Evolutionary conservation across 495 filamentous ascomycete species (phyloP).

Genomic region (Letharia columbiana): DNA sequence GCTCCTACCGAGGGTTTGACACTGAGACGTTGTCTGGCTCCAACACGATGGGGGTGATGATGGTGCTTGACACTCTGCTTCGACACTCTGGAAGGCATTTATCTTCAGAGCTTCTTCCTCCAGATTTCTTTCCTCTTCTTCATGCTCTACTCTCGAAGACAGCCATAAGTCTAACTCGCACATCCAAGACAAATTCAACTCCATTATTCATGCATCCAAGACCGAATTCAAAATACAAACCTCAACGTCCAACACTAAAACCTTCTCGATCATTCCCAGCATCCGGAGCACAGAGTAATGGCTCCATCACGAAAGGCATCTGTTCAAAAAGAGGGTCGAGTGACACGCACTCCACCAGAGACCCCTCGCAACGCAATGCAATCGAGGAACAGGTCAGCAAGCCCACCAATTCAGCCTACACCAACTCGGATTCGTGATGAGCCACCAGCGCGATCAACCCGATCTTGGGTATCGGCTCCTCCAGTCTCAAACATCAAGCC

Average conservation of each 20-base stretch:
- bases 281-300: not conserved
- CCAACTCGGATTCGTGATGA: not conserved
- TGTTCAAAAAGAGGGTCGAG: not conserved
- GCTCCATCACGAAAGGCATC: not conserved
- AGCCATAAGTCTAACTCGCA: no score
- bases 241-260: not conserved
- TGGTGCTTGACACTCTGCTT: not conserved
- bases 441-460: not conserved
- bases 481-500: not conserved
- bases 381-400: not conserved
- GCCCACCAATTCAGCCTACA: not conserved
- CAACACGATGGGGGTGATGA: not conserved
- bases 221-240: not conserved
- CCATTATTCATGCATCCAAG: not conserved
- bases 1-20: not conserved
- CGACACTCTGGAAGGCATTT: not conserved
- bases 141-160: not conserved
- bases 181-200: not conserved
- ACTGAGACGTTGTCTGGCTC: not conserved
- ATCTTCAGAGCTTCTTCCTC: not conserved
- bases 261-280: not conserved
- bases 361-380: not conserved
- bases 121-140: not conserved
- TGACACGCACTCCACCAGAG: not conserved
- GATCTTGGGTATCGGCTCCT: not conserved